Evolutionary conservation across 2,329 filamentous ascomycete genomes (phyloP).

Genomic region (Pseudocercospora vitis): DNA sequence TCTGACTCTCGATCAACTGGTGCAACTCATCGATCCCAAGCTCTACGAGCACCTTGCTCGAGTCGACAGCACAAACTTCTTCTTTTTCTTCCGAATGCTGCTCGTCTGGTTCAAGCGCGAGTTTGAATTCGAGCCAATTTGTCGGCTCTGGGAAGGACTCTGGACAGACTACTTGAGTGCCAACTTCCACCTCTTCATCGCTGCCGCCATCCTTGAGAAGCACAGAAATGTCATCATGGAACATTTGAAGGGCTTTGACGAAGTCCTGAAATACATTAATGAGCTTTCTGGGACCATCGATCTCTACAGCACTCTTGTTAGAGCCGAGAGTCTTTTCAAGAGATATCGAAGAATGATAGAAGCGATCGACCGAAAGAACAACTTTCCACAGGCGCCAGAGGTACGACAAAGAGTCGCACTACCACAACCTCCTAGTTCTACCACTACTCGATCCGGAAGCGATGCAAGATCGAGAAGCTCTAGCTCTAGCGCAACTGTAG

Average conservation of each 20-base stretch:
- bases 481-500: conserved; percentile 10
- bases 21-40: conserved; percentile 94
- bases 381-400: conserved; percentile 64
- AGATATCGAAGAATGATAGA: conserved; percentile 87
- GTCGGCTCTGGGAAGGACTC: conserved; percentile 85
- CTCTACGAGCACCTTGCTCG: conserved; percentile 86
- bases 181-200: conserved; percentile 92
- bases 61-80: conserved; percentile 96
- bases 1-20: conserved; percentile 85
- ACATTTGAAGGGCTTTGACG: conserved; percentile 91
- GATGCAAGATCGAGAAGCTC: conserved; percentile 23
- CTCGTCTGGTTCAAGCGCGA: conserved; percentile 99
- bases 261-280: conserved; percentile 97
- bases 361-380: conserved; percentile 85
- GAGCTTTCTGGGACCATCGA: conserved; percentile 94
- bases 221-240: conserved; percentile 96
- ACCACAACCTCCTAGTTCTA: conserved; percentile 34
- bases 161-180: conserved; percentile 92
- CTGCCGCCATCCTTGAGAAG: conserved; percentile 90
- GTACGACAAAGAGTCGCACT: conserved; percentile 49
- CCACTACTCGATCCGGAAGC: conserved; percentile 23
- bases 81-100: conserved; percentile 99
- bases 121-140: conserved; percentile 83
- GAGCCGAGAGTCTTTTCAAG: conserved; percentile 84
- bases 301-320: conserved; percentile 77